Conservation (phyloP, 495 filamentous ascomycete genomes). For the Bombardia bombarda region DNA sequence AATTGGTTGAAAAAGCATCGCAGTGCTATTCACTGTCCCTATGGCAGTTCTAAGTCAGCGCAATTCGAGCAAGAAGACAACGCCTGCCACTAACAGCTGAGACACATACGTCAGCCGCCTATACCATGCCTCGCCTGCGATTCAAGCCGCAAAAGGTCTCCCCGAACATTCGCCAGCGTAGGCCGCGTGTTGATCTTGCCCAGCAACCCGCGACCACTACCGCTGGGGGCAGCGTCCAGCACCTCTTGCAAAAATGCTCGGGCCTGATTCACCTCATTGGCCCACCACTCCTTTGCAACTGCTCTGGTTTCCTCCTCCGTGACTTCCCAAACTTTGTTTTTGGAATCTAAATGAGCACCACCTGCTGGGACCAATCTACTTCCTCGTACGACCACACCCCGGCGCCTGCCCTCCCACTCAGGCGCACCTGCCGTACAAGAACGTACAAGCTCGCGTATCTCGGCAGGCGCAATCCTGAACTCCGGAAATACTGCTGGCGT, state of each 20-base stretch:
- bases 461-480: constrained; percentile 10
- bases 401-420: constrained; percentile 10
- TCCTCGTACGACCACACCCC: constrained; percentile 4
- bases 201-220: too few relatives aligned
- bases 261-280: constrained; percentile 3
- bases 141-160: too few relatives aligned
- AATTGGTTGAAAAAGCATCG: too few relatives aligned
- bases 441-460: constrained; percentile 13
- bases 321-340: neutral
- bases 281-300: constrained; percentile 5
- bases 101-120: too few relatives aligned
- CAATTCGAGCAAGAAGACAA: too few relatives aligned
- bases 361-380: constrained; percentile 8
- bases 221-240: too few relatives aligned
- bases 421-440: constrained; percentile 20
- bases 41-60: too few relatives aligned
- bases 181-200: too few relatives aligned
- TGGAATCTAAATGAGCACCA: neutral
- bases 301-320: neutral
- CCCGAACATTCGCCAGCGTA: too few relatives aligned
- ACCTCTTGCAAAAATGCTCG: constrained; percentile 1
- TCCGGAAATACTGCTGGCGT: constrained; percentile 14
- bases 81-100: too few relatives aligned
- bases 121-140: too few relatives aligned
- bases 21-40: too few relatives aligned